These are phyloP conservation scores for Aspergillus conjunctus DNA, from an alignment of 495 filamentous ascomycete species.

Conservation along the genomic window DNA sequence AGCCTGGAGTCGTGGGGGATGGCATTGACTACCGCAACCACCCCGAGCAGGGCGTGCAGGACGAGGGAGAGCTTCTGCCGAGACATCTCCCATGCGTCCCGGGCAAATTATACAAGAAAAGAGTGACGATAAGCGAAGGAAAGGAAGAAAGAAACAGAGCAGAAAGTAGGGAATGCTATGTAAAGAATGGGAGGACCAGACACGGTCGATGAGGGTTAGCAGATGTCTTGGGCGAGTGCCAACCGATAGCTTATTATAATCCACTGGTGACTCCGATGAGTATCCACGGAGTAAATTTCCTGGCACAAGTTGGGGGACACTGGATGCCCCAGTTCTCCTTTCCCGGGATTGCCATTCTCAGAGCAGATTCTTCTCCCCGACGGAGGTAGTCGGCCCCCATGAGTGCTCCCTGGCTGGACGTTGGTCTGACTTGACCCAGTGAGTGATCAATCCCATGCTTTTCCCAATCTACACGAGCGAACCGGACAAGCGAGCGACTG, in stretches of 20 bases:
- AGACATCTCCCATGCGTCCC: not conserved
- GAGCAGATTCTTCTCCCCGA: no score
- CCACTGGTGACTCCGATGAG: no score
- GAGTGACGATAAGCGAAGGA: conserved; percentile 6
- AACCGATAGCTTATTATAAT: not conserved
- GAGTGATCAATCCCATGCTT: not conserved
- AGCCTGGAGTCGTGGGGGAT: not conserved
- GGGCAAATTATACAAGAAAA: not conserved
- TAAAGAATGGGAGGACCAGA: conserved; percentile 4
- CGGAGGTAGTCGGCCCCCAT: no score
- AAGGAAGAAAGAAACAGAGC: not conserved
- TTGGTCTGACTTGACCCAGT: not conserved
- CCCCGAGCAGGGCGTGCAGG: not conserved
- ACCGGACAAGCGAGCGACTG: not conserved
- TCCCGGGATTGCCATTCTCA: no score
- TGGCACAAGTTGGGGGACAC: no score
- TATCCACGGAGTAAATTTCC: no score
- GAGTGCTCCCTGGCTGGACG: no score
- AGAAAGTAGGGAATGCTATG: not conserved
- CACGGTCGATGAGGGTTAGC: not conserved
- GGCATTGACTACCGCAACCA: not conserved
- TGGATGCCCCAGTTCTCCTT: no score
- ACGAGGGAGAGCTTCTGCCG: not conserved
- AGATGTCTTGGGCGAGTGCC: not conserved
- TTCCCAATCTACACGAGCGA: not conserved